Evolutionary conservation across 106 monocot genomes (phyloP).

Genomic region (Vanilla planifolia): DNA sequence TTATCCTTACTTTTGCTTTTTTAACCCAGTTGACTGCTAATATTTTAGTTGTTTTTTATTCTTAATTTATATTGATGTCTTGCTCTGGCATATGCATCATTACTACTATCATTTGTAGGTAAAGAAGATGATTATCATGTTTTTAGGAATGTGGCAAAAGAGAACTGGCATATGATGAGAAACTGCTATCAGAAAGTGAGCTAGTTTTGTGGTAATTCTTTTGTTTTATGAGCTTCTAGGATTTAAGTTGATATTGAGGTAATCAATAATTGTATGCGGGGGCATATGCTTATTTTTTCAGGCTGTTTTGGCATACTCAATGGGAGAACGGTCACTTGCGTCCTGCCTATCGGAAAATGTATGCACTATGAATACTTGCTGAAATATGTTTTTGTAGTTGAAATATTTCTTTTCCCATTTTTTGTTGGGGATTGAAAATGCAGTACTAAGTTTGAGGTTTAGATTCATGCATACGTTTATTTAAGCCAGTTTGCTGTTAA

Average conservation of each 20-base stretch:
- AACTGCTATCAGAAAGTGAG: constrained; percentile 62
- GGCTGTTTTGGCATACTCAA: constrained; percentile 75
- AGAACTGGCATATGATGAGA: constrained; percentile 76
- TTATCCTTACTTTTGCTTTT: too few relatives aligned
- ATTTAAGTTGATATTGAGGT: too few relatives aligned
- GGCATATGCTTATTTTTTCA: constrained; percentile 17
- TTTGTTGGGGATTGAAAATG: not conserved
- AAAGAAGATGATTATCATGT: constrained; percentile 47
- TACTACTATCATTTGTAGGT: constrained; percentile 10
- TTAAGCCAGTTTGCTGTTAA: too few relatives aligned
- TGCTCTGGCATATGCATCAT: not conserved
- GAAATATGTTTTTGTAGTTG: not conserved
- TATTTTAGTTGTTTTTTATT: too few relatives aligned
- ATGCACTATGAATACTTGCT: not conserved
- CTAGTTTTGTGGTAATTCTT: not conserved
- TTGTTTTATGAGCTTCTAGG: too few relatives aligned
- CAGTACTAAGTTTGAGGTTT: too few relatives aligned
- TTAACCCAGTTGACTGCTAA: too few relatives aligned
- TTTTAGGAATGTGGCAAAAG: constrained; percentile 35
- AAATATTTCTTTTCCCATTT: not conserved
- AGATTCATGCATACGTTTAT: too few relatives aligned
- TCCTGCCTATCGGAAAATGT: constrained; percentile 77
- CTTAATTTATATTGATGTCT: not conserved
- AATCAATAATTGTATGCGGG: not conserved
- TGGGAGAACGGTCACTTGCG: constrained; percentile 69